phyloP scores from a whole-genome alignment of 2,329 filamentous ascomycete genomes.

The Aspergillus udagawae region DNA sequence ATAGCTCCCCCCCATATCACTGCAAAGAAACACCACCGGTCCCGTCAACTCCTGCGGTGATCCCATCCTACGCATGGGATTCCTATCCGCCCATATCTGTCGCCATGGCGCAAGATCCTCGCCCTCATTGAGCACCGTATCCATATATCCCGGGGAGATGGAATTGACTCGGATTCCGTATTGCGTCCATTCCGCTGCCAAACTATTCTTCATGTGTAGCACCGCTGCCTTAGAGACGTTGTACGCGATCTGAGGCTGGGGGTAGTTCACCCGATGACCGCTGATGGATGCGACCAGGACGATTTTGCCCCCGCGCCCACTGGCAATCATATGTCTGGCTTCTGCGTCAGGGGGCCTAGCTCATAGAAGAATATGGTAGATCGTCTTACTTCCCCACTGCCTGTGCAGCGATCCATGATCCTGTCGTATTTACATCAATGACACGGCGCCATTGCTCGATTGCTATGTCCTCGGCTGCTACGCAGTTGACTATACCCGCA shows the following conservation, averaged over 20 bases:
- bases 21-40: slow-evolving; percentile 57
- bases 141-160: slow-evolving; percentile 71
- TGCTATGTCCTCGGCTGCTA: slow-evolving; percentile 56
- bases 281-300: slow-evolving; percentile 65
- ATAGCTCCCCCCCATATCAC: slow-evolving; percentile 58
- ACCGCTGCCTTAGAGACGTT: slow-evolving; percentile 68
- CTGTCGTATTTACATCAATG: slow-evolving; percentile 68
- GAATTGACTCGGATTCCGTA: slow-evolving; percentile 68
- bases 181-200: slow-evolving; percentile 69
- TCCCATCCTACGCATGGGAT: slow-evolving; percentile 64
- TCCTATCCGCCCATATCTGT: slow-evolving; percentile 54
- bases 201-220: slow-evolving; percentile 56
- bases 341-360: not conserved
- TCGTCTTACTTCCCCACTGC: slow-evolving; percentile 48
- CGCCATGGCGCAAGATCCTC: slow-evolving; percentile 52
- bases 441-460: slow-evolving; percentile 59
- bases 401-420: slow-evolving; percentile 65
- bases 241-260: slow-evolving; percentile 67
- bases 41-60: slow-evolving; percentile 60
- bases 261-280: slow-evolving; percentile 65
- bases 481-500: slow-evolving; percentile 64
- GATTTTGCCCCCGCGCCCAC: slow-evolving; percentile 56
- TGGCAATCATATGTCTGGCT: slow-evolving; percentile 49
- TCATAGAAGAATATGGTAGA: not conserved
- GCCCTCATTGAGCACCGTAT: slow-evolving; percentile 68